Conservation (phyloP, 169 alveolate genomes). For the Cystoisospora suis region DNA sequence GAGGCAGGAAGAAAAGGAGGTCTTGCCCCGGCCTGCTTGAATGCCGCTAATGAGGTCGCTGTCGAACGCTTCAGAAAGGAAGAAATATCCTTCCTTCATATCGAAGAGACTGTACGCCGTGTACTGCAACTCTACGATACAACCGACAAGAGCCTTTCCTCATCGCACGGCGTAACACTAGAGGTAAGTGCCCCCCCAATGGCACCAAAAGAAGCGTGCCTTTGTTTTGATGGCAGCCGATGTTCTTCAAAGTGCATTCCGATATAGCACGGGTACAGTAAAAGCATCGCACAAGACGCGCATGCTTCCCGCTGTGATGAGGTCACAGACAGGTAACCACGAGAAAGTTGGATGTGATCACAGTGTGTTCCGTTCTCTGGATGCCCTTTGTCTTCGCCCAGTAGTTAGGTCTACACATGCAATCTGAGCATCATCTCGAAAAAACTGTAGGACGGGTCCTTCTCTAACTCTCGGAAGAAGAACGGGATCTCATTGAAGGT, state of each 20-base stretch:
- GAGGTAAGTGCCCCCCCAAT: constrained; percentile 11
- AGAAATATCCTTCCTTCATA: constrained; percentile 70
- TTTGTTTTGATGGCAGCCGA: not conserved
- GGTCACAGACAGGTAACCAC: too few relatives aligned
- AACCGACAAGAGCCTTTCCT: not conserved
- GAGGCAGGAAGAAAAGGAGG: constrained; percentile 84
- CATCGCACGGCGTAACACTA: constrained; percentile 29
- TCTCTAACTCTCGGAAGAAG: too few relatives aligned
- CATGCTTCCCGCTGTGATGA: too few relatives aligned
- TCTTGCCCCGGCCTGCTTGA: constrained; percentile 82
- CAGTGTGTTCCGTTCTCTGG: too few relatives aligned
- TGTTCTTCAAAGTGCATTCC: not conserved
- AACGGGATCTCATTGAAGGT: too few relatives aligned
- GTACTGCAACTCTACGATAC: constrained; percentile 57
- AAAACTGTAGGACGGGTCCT: too few relatives aligned
- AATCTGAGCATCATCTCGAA: too few relatives aligned
- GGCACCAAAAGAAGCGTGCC: not conserved
- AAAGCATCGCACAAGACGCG: not conserved
- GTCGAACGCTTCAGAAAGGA: constrained; percentile 75
- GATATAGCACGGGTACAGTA: not conserved
- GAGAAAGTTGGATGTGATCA: too few relatives aligned
- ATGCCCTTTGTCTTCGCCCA: too few relatives aligned
- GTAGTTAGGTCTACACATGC: too few relatives aligned
- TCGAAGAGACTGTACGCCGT: constrained; percentile 65
- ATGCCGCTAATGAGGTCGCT: constrained; percentile 86